Percentiles rank a stretch among this genome's conserved stretches.
These are phyloP conservation scores for Adansonia madagascariensis DNA, from an alignment of 441 rosid genomes.

Conservation along the genomic window DNA sequence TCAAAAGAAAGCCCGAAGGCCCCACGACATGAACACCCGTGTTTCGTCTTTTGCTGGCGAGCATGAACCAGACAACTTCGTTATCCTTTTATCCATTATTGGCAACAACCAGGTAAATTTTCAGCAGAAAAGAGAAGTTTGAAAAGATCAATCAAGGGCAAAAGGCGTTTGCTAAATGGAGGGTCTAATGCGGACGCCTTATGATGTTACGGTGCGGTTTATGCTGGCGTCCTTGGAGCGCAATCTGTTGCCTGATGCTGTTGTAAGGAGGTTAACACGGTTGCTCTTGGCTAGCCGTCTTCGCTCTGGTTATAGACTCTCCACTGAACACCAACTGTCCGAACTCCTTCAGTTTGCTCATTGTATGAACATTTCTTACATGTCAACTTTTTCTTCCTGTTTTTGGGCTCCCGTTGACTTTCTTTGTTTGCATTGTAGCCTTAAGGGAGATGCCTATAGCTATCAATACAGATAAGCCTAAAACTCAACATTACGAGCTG, in stretches of 20 bases:
- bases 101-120: too few species aligned
- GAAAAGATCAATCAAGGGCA: neutral
- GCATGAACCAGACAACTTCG: neutral
- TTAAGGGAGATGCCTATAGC: conserved; percentile 84
- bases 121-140: neutral
- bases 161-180: conserved; percentile 44
- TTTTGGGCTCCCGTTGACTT: neutral
- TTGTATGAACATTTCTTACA: conserved; percentile 36
- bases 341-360: conserved; percentile 61
- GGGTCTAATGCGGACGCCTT: conserved; percentile 48
- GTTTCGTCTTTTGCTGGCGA: too few species aligned
- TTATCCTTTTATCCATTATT: neutral
- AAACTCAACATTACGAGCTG: conserved; percentile 77
- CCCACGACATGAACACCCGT: too few species aligned
- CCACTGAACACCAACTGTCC: conserved; percentile 62
- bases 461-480: conserved; percentile 62
- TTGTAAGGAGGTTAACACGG: conserved; percentile 61
- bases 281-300: conserved; percentile 67
- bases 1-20: too few species aligned
- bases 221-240: conserved; percentile 62
- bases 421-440: conserved; percentile 38
- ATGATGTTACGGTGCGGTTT: conserved; percentile 53
- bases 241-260: conserved; percentile 65
- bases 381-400: neutral
- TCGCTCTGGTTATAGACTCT: conserved; percentile 61